Base-by-base conservation (phyloP, 345 rosid species). In the Anacardium occidentale region DNA sequence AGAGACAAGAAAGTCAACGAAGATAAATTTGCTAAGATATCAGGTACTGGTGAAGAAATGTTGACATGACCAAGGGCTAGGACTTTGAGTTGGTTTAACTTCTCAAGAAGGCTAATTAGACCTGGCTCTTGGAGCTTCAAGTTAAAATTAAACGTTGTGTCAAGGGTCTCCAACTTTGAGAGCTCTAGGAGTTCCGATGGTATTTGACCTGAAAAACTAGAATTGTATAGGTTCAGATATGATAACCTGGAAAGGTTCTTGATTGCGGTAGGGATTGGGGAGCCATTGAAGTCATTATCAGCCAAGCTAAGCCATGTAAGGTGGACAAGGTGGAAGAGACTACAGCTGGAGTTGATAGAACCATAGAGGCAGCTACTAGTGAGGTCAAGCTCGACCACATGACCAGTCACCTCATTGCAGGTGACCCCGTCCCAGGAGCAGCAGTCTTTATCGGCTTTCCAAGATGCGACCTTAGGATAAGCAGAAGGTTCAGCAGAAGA, bases 141-240 rank as follows among this genome's bases (percentile, higher is more conserved):
- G 6, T 2, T 24, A 6, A 4, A 11, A 59, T 76, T 56, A 0
- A 70, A 76, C 12, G 7, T 37, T 37, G 64, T 42, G 70, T 71
- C 79, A 47, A 76, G 76, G n/a, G 61, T 6, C 12, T 17, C 64
- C 34, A 59, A 24, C n/a, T 59, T 59, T 10, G 64, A 59, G 10
- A 62, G 47, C 24, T 29, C 42, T 20, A 29, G 32, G 42, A 26
- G 5, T 26, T 62, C 66, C 2, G 12, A 4, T 1, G 32, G 37
- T 12, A 60, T 60, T 60, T 60, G 64, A 53, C 64, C 40, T 25
- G 40, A 60, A 15, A 60, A 60, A 5, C 1, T 7, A 17, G 64
- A 60, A 60, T 60, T 60, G 5, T 34, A 5, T 4, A 4, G 8
- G 40, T 34, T 5, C 5, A 34, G 5, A 34, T 34, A 34, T 34